Conservation (phyloP, 352 stramenopile species). For the Lagenidium giganteum region DNA sequence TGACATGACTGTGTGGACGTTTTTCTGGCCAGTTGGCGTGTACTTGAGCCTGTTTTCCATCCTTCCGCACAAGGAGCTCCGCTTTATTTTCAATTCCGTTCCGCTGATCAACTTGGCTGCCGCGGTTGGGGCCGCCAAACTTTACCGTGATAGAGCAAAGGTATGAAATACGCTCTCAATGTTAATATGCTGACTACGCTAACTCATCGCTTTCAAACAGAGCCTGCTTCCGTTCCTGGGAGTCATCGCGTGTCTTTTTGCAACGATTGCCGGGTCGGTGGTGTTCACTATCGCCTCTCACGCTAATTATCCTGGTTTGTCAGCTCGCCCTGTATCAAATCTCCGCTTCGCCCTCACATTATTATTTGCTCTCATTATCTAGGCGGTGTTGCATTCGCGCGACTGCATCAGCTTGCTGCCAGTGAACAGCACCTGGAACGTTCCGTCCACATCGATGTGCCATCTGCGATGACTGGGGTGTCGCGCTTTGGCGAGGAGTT, state of each 20-base stretch:
- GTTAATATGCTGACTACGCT: neutral
- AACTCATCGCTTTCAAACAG: slow-evolving; percentile 18
- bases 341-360: neutral
- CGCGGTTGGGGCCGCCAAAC: slow-evolving; percentile 72
- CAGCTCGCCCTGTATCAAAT: no score
- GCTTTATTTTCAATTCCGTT: slow-evolving; percentile 97
- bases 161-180: slow-evolving; percentile 19
- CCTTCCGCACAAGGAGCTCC: slow-evolving; percentile 97
- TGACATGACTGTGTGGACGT: slow-evolving; percentile 41
- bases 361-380: neutral
- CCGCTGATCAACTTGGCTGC: slow-evolving; percentile 94
- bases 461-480: slow-evolving; percentile 93
- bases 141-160: slow-evolving; percentile 60
- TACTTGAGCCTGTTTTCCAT: slow-evolving; percentile 96
- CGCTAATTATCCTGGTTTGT: slow-evolving; percentile 91
- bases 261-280: slow-evolving; percentile 34
- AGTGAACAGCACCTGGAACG: slow-evolving; percentile 24
- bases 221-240: slow-evolving; percentile 42
- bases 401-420: slow-evolving; percentile 42
- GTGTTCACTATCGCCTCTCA: slow-evolving; percentile 73
- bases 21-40: slow-evolving; percentile 60
- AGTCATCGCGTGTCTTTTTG: slow-evolving; percentile 35
- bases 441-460: slow-evolving; percentile 90
- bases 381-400: slow-evolving; percentile 66
- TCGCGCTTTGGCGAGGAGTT: slow-evolving; percentile 86